Evolutionary conservation across 2,329 filamentous ascomycete species (phyloP).

Genomic region (Triangularia setosa): DNA sequence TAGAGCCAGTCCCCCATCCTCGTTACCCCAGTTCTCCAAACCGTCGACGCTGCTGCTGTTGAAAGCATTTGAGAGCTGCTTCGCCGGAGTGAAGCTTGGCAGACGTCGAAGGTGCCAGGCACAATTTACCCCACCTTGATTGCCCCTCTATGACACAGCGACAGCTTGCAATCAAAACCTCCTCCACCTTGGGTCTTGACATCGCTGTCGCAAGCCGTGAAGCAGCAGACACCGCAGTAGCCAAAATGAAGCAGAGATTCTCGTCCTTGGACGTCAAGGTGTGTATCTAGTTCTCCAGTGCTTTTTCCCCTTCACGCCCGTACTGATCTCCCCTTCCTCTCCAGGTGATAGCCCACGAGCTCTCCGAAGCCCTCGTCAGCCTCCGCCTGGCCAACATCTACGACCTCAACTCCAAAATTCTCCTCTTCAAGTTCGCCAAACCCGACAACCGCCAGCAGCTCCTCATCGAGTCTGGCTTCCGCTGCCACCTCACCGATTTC

Average conservation of each 20-base stretch:
- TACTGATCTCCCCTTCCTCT: not conserved
- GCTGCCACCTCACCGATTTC: slow-evolving; percentile 90
- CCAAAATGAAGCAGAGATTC: slow-evolving; percentile 71
- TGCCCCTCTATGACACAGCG: slow-evolving; percentile 18
- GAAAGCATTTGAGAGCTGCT: not conserved
- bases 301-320: not conserved
- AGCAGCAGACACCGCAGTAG: not conserved
- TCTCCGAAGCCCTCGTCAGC: slow-evolving; percentile 69
- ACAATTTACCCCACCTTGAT: slow-evolving; percentile 12
- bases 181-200: not conserved
- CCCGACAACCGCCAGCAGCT: slow-evolving; percentile 86
- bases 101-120: not conserved
- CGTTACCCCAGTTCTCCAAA: not conserved
- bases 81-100: not conserved
- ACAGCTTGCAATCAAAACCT: not conserved
- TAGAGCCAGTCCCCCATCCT: not conserved
- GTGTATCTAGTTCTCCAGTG: not conserved
- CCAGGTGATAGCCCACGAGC: slow-evolving; percentile 91
- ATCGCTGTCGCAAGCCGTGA: not conserved
- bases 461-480: slow-evolving; percentile 90
- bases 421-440: slow-evolving; percentile 91
- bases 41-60: not conserved
- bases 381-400: slow-evolving; percentile 91
- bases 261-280: slow-evolving; percentile 76
- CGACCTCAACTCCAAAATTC: slow-evolving; percentile 91